Evolutionary conservation across 2,329 filamentous ascomycete species (phyloP), one percentile per base, ranked within the genome.

Genomic region (Pseudocercospora vitis): DNA sequence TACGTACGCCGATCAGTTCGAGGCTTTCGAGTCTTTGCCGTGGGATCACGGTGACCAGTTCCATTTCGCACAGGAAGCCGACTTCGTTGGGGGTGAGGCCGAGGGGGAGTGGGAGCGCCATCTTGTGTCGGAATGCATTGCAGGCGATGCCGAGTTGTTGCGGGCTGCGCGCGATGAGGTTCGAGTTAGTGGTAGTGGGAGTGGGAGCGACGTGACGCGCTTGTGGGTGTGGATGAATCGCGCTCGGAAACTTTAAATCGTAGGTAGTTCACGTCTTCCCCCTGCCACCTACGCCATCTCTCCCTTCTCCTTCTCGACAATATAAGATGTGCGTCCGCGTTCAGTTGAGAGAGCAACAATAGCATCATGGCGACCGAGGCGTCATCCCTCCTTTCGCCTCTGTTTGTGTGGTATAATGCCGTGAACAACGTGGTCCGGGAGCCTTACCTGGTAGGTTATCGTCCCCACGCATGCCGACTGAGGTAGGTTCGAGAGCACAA

Each of bases 31-130:
- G 84, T 60, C 88, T 83, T 71, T 97, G 91, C 50, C 94, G 88
- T 29, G 94, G 94, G 46, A 97, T 84, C 18, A 99, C 82, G 0
- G 91, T 96, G 52, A 99, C 88, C 66, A 90, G 83, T 76, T 97
- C 92, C 91, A 96, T 97, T 76, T 99, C 94, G 73, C 91, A 96
- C 23, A 97, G 78, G 68, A 97, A 99, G 47, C 91, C 88, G 40
- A 95, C 88, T 75, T 99, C 94, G 60, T 88, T 80, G 55, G 94
- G 90, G 64, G 88, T 87, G 39, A 96, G 81, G 71, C 86, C 82
- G 59, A 80, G 76, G 32, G 81, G 80, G 35, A 85, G 76, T 59
- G 81, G 81, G 61, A 84, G 78, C 48, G 82, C 82, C 83, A 86
- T 85, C 65, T 33, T 56, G 53, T 56, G 31, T 58, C 33, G 19